These are phyloP conservation scores for Aspergillus neoniger DNA, from an alignment of 2,329 filamentous ascomycete genomes.

Conservation along the genomic window DNA sequence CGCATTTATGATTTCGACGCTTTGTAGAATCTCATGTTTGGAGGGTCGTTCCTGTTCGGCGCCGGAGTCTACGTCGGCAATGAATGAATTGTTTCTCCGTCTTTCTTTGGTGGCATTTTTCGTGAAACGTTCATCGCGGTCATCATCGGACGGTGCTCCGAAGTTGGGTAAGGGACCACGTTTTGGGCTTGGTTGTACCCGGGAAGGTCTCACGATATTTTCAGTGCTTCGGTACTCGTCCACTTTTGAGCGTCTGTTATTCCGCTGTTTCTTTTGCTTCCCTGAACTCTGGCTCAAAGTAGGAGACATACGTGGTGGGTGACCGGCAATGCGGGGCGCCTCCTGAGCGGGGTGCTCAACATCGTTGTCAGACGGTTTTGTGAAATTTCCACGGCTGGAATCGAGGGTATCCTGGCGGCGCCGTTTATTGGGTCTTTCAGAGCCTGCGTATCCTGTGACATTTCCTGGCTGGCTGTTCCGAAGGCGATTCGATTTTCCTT, in stretches of 20 bases:
- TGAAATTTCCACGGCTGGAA: neutral
- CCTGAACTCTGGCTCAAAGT: slow-evolving; percentile 21
- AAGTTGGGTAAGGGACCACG: neutral
- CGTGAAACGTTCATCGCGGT: slow-evolving; percentile 29
- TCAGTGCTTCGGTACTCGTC: slow-evolving; percentile 28
- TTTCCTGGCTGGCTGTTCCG: slow-evolving; percentile 3
- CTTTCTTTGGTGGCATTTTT: slow-evolving; percentile 27
- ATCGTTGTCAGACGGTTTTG: slow-evolving; percentile 25
- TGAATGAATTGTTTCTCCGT: slow-evolving; percentile 12
- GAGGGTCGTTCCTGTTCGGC: neutral
- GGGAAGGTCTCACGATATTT: slow-evolving; percentile 13
- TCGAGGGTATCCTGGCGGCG: slow-evolving; percentile 26
- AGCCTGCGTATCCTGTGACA: neutral
- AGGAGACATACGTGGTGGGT: slow-evolving; percentile 23
- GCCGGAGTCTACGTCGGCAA: neutral
- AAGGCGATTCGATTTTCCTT: slow-evolving; percentile 17
- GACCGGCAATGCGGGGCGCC: slow-evolving; percentile 10
- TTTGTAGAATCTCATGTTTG: slow-evolving; percentile 15
- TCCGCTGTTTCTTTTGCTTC: slow-evolving; percentile 5
- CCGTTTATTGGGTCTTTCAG: slow-evolving; percentile 26
- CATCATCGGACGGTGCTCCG: slow-evolving; percentile 10
- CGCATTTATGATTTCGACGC: slow-evolving; percentile 21
- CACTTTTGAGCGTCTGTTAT: slow-evolving; percentile 4
- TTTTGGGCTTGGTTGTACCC: slow-evolving; percentile 9
- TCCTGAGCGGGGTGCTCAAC: slow-evolving; percentile 11